Evolutionary conservation across 2,329 filamentous ascomycete genomes (phyloP).

Genomic region (Chaetomium globosum): DNA sequence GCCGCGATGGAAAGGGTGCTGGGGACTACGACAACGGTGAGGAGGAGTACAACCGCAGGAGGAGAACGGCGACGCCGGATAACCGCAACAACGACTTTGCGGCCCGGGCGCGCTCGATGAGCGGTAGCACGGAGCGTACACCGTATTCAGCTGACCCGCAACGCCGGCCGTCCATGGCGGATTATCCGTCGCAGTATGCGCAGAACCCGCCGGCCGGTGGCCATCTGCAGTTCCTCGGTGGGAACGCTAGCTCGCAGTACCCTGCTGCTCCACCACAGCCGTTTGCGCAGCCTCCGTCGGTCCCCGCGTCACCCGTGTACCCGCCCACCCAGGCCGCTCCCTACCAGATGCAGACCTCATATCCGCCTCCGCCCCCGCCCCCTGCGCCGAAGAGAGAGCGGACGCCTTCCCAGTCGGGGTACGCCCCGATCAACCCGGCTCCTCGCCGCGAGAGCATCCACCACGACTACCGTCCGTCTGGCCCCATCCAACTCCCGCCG

Average conservation of each 20-base stretch:
- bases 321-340: conserved; percentile 29
- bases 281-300: conserved; percentile 38
- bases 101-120: conserved; percentile 42
- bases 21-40: conserved; percentile 39
- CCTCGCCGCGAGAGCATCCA: conserved; percentile 35
- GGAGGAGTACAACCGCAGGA: conserved; percentile 40
- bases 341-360: conserved; percentile 33
- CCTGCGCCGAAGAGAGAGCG: conserved; percentile 36
- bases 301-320: conserved; percentile 43
- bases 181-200: conserved; percentile 41
- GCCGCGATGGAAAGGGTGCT: conserved; percentile 55
- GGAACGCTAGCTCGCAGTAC: conserved; percentile 35
- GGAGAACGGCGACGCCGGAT: conserved; percentile 43
- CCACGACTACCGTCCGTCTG: conserved; percentile 27
- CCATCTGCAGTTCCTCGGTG: conserved; percentile 39
- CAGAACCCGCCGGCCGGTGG: conserved; percentile 33
- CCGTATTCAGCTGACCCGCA: conserved; percentile 40
- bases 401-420: conserved; percentile 39
- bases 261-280: conserved; percentile 34
- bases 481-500: conserved; percentile 30
- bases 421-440: conserved; percentile 36
- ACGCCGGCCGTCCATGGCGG: conserved; percentile 41
- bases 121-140: conserved; percentile 40
- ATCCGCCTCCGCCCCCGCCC: conserved; percentile 32
- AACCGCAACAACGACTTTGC: conserved; percentile 31